A percentile compares a stretch with the other conserved stretches of the same genome.
These are phyloP conservation scores for Aspergillus hortae DNA, from an alignment of 2,329 filamentous ascomycete species.

Conservation along the genomic window DNA sequence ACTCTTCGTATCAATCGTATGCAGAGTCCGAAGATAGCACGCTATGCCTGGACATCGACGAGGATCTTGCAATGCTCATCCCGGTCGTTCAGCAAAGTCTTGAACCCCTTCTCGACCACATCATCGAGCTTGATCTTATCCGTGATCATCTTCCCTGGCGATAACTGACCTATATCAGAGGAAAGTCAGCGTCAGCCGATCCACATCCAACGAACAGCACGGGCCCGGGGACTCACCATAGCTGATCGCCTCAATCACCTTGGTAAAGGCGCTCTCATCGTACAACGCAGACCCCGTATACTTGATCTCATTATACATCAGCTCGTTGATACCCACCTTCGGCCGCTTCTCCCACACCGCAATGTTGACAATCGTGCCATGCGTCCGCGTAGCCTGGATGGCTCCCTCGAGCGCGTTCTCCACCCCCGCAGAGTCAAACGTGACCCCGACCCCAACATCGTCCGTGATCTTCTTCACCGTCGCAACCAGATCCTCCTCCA, in stretches of 20 bases:
- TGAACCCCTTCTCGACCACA: constrained; percentile 56
- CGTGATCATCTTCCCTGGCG: constrained; percentile 59
- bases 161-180: constrained; percentile 42
- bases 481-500: constrained; percentile 44
- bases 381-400: constrained; percentile 48
- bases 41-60: constrained; percentile 16
- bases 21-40: neutral
- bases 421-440: constrained; percentile 62
- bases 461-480: constrained; percentile 47
- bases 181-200: neutral
- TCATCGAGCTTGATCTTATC: constrained; percentile 54
- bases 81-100: constrained; percentile 55
- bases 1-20: too few species aligned
- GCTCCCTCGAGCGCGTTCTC: constrained; percentile 46
- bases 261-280: constrained; percentile 52
- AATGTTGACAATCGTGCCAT: constrained; percentile 61
- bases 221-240: constrained; percentile 9
- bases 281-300: constrained; percentile 50
- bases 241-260: constrained; percentile 54
- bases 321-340: constrained; percentile 51
- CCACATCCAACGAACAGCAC: neutral
- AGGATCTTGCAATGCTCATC: constrained; percentile 63
- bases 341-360: constrained; percentile 60
- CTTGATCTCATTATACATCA: constrained; percentile 53
- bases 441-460: constrained; percentile 51